Conservation (phyloP, 768 basidiomycete species). For the Dacryopinax spathularia region DNA sequence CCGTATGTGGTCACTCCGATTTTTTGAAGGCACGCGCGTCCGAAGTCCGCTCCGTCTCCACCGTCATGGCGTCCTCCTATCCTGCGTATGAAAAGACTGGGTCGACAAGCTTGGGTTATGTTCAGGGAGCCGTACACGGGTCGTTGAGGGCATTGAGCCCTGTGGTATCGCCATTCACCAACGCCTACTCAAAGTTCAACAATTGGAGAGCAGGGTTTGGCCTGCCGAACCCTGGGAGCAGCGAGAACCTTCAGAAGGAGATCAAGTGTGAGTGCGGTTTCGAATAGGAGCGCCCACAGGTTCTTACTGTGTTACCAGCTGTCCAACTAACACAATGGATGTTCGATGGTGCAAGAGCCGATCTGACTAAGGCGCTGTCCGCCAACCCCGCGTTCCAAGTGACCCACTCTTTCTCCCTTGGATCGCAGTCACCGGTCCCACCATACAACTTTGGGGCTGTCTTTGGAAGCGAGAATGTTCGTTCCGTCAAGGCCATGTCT, state of each 20-base stretch:
- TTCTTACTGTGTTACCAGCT: conserved; percentile 32
- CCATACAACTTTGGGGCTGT: conserved; percentile 92
- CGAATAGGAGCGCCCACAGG: background rate
- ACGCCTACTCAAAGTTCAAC: conserved; percentile 56
- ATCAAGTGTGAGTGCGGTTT: conserved; percentile 52
- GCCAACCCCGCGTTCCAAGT: conserved; percentile 95
- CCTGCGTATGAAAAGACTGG: conserved; percentile 32
- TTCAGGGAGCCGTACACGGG: background rate
- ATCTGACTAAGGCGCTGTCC: conserved; percentile 85
- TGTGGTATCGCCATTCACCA: conserved; percentile 41
- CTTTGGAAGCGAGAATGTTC: conserved; percentile 70
- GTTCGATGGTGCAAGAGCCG: conserved; percentile 94
- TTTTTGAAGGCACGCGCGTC: conserved; percentile 1
- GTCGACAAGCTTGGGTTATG: conserved; percentile 23
- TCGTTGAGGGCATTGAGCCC: conserved; percentile 2
- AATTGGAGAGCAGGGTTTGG: conserved; percentile 70
- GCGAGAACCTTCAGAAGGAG: conserved; percentile 87
- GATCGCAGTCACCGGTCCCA: conserved; percentile 67
- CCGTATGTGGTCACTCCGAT: background rate
- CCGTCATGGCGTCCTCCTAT: conserved; percentile 32
- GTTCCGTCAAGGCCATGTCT: conserved; percentile 6
- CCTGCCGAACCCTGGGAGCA: conserved; percentile 80
- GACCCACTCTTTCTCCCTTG: conserved; percentile 87
- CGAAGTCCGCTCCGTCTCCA: background rate
- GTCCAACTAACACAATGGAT: conserved; percentile 88